Percentiles rank a stretch among this genome's conserved stretches.
These are phyloP conservation scores for Acacia pycnantha DNA, from an alignment of 331 rosid species.

Conservation along the genomic window DNA sequence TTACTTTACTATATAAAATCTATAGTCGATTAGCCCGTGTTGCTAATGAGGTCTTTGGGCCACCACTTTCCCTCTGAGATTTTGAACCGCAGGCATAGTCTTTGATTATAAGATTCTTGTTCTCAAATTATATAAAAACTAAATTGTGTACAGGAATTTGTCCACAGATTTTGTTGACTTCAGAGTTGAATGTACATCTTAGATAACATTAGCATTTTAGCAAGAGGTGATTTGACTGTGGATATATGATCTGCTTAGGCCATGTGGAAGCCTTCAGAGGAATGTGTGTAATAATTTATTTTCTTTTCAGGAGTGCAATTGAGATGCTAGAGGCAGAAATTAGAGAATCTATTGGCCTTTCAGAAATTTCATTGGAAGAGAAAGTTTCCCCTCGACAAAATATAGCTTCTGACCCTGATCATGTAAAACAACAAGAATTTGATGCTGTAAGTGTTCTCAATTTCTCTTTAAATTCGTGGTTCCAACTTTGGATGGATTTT, in stretches of 20 bases:
- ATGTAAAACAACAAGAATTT: slow-evolving; percentile 35
- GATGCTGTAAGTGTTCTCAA: slow-evolving; percentile 50
- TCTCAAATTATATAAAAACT: background rate
- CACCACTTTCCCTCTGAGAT: background rate
- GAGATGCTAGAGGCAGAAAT: slow-evolving; percentile 79
- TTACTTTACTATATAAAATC: too few species aligned
- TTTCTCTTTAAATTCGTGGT: slow-evolving; percentile 8
- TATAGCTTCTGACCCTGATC: slow-evolving; percentile 27
- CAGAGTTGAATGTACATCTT: background rate
- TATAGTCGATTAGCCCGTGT: too few species aligned
- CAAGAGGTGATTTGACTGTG: background rate
- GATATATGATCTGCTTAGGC: slow-evolving; percentile 7
- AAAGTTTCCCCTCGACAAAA: slow-evolving; percentile 41
- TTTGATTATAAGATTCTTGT: background rate
- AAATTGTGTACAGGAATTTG: background rate
- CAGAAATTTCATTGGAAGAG: slow-evolving; percentile 36
- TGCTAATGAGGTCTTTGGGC: too few species aligned
- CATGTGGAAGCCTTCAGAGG: background rate
- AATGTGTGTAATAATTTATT: background rate
- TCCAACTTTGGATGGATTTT: background rate
- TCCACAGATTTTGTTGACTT: background rate
- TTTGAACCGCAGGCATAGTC: background rate
- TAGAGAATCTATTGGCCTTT: slow-evolving; percentile 45
- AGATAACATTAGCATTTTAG: background rate
- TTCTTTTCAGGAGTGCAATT: slow-evolving; percentile 69